These are phyloP conservation scores for Claviceps fusiformis DNA, from an alignment of 2,329 filamentous ascomycete species.

Conservation along the genomic window DNA sequence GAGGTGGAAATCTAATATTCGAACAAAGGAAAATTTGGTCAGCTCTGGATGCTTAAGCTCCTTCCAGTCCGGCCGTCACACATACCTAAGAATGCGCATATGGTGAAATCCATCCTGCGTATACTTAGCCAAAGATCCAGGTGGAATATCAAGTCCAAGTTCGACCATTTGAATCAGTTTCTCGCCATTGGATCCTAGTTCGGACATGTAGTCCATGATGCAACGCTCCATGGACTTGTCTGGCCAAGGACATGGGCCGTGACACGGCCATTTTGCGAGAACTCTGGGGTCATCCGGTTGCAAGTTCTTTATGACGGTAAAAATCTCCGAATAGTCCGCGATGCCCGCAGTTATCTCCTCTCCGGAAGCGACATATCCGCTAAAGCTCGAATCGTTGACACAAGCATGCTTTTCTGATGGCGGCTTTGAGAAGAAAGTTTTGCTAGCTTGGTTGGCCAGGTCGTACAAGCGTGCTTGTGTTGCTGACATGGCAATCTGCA, in stretches of 20 bases:
- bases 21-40: neutral
- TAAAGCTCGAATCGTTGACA: constrained; percentile 30
- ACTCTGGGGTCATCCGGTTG: constrained; percentile 24
- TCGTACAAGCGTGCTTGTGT: constrained; percentile 22
- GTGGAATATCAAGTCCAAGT: constrained; percentile 26
- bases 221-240: constrained; percentile 24
- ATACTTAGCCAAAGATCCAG: constrained; percentile 25
- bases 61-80: neutral
- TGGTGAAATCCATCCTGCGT: constrained; percentile 39
- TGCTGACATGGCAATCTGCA: constrained; percentile 28
- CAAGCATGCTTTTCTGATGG: constrained; percentile 26
- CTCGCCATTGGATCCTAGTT: constrained; percentile 27
- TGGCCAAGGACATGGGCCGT: constrained; percentile 36
- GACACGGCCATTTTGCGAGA: constrained; percentile 30
- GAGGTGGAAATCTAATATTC: constrained; percentile 17
- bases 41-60: neutral
- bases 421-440: constrained; percentile 24
- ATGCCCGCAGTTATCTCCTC: constrained; percentile 35
- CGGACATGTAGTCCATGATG: constrained; percentile 27
- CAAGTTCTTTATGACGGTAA: constrained; percentile 37
- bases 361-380: constrained; percentile 35
- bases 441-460: constrained; percentile 23
- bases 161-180: constrained; percentile 32
- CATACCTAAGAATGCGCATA: constrained; percentile 30
- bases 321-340: constrained; percentile 38